Conservation (phyloP, 2,329 filamentous ascomycete species). For the Rosellinia necatrix region DNA sequence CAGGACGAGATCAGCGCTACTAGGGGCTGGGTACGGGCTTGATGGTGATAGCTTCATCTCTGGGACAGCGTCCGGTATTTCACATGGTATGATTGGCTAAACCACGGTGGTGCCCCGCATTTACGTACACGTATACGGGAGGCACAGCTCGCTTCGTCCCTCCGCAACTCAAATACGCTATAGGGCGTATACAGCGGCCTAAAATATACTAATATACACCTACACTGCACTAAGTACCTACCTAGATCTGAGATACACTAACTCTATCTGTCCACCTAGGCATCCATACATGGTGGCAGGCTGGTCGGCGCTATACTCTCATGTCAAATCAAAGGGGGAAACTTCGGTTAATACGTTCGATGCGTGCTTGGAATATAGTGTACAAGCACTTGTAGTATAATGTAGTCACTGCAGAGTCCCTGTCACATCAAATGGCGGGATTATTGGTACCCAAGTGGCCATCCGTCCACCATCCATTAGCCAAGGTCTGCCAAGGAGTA, state of each 20-base stretch:
- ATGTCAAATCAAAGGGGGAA: conserved; percentile 13
- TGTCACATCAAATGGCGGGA: neutral
- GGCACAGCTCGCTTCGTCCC: conserved; percentile 22
- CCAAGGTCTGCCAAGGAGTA: neutral
- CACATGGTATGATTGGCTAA: neutral
- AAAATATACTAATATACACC: too few relatives aligned
- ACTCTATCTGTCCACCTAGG: neutral
- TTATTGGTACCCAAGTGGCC: neutral
- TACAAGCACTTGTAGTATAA: neutral
- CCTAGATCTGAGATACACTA: neutral
- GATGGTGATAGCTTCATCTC: conserved; percentile 14
- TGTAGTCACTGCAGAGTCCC: too few relatives aligned
- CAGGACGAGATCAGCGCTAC: conserved; percentile 1
- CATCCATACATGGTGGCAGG: too few relatives aligned
- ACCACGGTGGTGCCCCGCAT: neutral
- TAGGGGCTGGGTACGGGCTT: conserved; percentile 15
- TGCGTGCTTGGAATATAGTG: too few relatives aligned
- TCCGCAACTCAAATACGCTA: neutral
- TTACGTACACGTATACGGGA: conserved; percentile 14
- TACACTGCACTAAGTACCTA: too few relatives aligned
- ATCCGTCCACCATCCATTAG: neutral
- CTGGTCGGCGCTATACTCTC: too few relatives aligned
- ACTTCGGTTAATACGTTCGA: neutral
- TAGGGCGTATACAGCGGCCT: too few relatives aligned
- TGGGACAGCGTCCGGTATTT: neutral